Evolutionary conservation across 2,329 filamentous ascomycete genomes (phyloP), one percentile per base, ranked within the genome.

Genomic region (Diaporthe citri): DNA sequence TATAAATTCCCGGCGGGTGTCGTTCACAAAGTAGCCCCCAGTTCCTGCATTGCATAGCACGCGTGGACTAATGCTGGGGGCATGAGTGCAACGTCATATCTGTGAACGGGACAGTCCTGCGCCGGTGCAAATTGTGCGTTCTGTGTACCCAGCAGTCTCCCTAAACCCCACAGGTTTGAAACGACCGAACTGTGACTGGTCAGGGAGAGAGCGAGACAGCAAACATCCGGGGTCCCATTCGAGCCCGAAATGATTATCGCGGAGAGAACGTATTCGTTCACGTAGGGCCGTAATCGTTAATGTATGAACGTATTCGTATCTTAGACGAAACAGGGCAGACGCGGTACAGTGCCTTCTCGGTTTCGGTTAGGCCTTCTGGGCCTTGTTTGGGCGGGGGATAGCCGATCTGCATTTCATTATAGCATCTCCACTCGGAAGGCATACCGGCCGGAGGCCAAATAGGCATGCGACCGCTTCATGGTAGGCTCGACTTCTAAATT

Each of bases 201-300:
- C 48, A 41, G 39, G 56, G 22, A 72, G 46, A 36, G 10, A 6
- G 13, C 25, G 9, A 13, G 15, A 31, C 41, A 41, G 39, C 69
- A 41, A 51, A 60, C 6, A 51, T 3, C 55, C 70, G 70, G 57
- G 56, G 31, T 72, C n/a, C 48, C 12, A 36, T 31, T 3, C 4
- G 28, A 39, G 22, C 56, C 70, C 70, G 43, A 60, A 59, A 52
- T 43, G 43, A 36, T 43, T 4, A 39, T 34, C 25, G 13, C 25
- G 57, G 56, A 64, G 46, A 51, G 36, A 4, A 64, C 57, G 70
- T 64, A 72, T 72, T 72, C 70, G 70, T 72, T 67, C 64, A 52
- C 41, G 64, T 52, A 67, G 22, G 43, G 64, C 22, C 64, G 64
- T 67, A 67, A 67, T 67, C 64, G 64, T 67, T 36, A 20, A 67